Evolutionary conservation across 129 eudicot species (phyloP), one percentile per base, ranked within the genome.

Genomic region (Pittosporum tobira): DNA sequence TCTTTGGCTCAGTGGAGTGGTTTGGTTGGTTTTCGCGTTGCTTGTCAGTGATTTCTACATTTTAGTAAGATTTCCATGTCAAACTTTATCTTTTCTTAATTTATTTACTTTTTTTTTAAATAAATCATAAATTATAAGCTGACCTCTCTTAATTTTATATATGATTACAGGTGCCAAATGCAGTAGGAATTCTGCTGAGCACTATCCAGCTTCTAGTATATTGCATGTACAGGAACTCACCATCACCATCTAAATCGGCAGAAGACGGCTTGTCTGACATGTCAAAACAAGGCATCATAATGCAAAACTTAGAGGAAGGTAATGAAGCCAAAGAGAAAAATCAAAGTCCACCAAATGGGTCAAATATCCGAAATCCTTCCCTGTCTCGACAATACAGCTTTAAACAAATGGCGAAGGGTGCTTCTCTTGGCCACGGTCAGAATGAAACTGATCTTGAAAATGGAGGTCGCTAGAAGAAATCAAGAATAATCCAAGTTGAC

Each of bases 41-140:
- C 45, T 66, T n/a, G 22, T 54, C 29, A 31, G 42, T 9, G 71
- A 66, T 49, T 66, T 54, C n/a, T 66, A n/a, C 47, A 50, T 66
- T 34, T 24, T 58, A 22, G 71, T 66, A 66, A 45, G 65, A 57
- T 24, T n/a, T n/a, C n/a, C n/a, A n/a, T n/a, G n/a, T n/a, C n/a
- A n/a, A n/a, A n/a, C n/a, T n/a, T n/a, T n/a, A n/a, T n/a, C n/a
- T n/a, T n/a, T n/a, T n/a, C n/a, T n/a, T n/a, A n/a, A n/a, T n/a
- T n/a, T n/a, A n/a, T n/a, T n/a, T n/a, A n/a, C n/a, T n/a, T n/a
- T n/a, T n/a, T n/a, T n/a, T n/a, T n/a, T n/a, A n/a, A n/a, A n/a
- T n/a, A n/a, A n/a, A n/a, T n/a, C n/a, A n/a, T n/a, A n/a, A n/a
- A n/a, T n/a, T n/a, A n/a, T 52, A 15, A 37, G 31, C 15, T 51